Base-by-base conservation (phyloP, 257 asterid genomes). In the Euphrasia confusa region DNA sequence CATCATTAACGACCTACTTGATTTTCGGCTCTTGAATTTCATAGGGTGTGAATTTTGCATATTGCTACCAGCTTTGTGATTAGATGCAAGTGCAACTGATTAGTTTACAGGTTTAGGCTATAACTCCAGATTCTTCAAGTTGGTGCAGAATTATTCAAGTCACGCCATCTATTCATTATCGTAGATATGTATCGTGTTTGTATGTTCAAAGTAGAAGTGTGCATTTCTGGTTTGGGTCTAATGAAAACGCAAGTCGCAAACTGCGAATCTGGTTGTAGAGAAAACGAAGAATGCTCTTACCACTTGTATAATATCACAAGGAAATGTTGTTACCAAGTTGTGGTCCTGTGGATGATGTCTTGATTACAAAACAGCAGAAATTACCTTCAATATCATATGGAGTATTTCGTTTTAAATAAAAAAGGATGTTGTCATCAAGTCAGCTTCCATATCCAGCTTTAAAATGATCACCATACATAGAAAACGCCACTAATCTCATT, bases 1-100 rank as follows among this genome's bases (percentile, higher is more conserved):
- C 86, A 10, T 84, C 94, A 58, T 49, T 75, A 56, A 61, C 70
- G 44, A 39, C 81, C 50, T 68, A 74, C 77, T 63, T 81, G 68
- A 78, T 86, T 54, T 52, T 58, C 26, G 67, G 75, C 61, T 54
- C 75, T 9, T 28, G 65, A 57, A 57, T 59, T 30, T 78, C 64
- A 52, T 21, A 71, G 70, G 73, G 54, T 77, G 79, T 80, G 21
- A 15, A 5, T 53, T 49, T 50, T 18, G 26, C 61, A 35, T 54
- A 24, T 61, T 58, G 15, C 21, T 26, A 10, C 30, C 26, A 52
- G 15, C 63, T 4, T 12, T 33, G 65, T 30, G 49, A 50, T 63
- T 30, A n/a, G 62, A 40, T 66, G 33, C 58, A 37, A 47, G 55
- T 56, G 1, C 24, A 21, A 21, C 24, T 21, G 49, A 21, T 44